Evolutionary conservation across 345 rosid genomes (phyloP).

Genomic region (Garcia nutans): DNA sequence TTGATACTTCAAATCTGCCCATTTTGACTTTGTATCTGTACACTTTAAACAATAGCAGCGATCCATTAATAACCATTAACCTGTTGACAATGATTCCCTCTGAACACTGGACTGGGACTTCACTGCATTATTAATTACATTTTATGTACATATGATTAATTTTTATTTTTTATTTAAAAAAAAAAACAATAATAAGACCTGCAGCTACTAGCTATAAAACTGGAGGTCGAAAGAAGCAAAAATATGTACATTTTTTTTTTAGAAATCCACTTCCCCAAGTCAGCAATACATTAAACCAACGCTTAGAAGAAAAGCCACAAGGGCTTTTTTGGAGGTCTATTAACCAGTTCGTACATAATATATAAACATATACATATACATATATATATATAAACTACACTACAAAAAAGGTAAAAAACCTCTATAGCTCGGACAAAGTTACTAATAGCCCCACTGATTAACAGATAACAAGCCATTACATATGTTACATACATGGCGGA

Average conservation of each 20-base stretch:
- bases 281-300: slow-evolving; percentile 36
- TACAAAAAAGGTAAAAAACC: slow-evolving; percentile 37
- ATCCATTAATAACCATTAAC: no score
- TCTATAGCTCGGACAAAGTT: slow-evolving; percentile 41
- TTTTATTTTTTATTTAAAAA: background rate
- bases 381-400: slow-evolving; percentile 19
- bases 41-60: no score
- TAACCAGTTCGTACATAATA: slow-evolving; percentile 23
- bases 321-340: slow-evolving; percentile 24
- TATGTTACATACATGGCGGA: slow-evolving; percentile 34
- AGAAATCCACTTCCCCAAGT: slow-evolving; percentile 38
- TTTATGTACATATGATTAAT: no score
- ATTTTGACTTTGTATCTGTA: slow-evolving; percentile 1
- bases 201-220: no score
- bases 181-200: no score
- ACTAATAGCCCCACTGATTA: slow-evolving; percentile 26
- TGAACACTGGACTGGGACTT: no score
- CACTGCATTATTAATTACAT: no score
- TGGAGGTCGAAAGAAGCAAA: background rate
- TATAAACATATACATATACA: slow-evolving; percentile 39
- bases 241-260: slow-evolving; percentile 32
- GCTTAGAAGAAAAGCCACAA: slow-evolving; percentile 24
- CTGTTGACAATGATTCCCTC: no score
- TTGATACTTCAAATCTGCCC: slow-evolving; percentile 21
- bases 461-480: slow-evolving; percentile 29